Evolutionary conservation across 73 alveolate species (phyloP), one percentile per base, ranked within the genome.

Genomic region (Stentor roeselii): DNA sequence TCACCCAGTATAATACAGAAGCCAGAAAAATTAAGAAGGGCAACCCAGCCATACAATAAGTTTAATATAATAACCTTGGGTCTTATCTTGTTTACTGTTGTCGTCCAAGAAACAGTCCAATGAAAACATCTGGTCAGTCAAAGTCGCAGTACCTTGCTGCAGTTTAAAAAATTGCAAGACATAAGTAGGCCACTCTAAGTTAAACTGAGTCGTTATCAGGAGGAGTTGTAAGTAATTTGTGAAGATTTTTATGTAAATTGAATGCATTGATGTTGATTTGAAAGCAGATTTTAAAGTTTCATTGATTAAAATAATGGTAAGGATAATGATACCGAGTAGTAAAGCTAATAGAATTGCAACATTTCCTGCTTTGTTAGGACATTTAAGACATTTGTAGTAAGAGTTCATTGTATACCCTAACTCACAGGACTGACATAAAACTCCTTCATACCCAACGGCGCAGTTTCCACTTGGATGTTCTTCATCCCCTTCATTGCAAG

Each of bases 381-480:
- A 91, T 27, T 14, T 31, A 35, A 58, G 50, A 75, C 96, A 91
- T 35, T 78, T 84, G 67, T 89, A 82, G 14, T 82, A 85, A 4
- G 91, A 90, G 35, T 90, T 36, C 60, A 87, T 78, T 30, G 88
- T 40, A 59, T 88, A 91, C 38, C 92, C 94, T 41, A 90, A 90
- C 83, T 77, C 21, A 82, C 96, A 91, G 11, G 90, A 86, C 59
- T 90, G 67, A 74, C 96, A 91, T 6, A 91, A 80, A 3, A 88
- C 86, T 3, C 96, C 96, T 82, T 77, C 82, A 59, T 82, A 89
- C 11, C 96, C 96, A 1, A 60, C 89, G 6, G 60, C 59, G 76
- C 96, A 91, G 60, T 91, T 89, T 30, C 96, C 96, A 59, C 60
- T 88, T 3, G 90, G 90, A 60, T 85, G 87, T 61, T 11, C 27